These are phyloP conservation scores for Aspergillus sclerotiicarbonarius DNA, from an alignment of 495 filamentous ascomycete species.

Conservation along the genomic window DNA sequence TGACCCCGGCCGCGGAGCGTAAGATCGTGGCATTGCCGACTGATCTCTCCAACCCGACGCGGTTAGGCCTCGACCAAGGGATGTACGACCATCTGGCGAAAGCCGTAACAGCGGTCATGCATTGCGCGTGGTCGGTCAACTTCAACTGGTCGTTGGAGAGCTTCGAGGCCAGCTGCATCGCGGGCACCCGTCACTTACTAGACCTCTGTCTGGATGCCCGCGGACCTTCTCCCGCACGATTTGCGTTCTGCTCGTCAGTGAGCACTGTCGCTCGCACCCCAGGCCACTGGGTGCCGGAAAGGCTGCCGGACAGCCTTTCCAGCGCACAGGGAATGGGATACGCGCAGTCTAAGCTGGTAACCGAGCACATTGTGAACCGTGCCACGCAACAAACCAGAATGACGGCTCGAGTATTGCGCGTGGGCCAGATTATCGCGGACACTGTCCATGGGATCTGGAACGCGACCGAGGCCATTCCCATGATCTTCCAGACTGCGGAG, in stretches of 20 bases:
- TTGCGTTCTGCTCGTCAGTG: slow-evolving; percentile 61
- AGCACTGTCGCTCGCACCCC: slow-evolving; percentile 42
- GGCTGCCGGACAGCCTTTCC: slow-evolving; percentile 45
- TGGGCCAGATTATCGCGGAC: slow-evolving; percentile 60
- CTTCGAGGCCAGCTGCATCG: slow-evolving; percentile 56
- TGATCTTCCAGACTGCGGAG: slow-evolving; percentile 50
- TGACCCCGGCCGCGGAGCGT: slow-evolving; percentile 15
- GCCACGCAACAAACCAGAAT: slow-evolving; percentile 32
- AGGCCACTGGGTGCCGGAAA: slow-evolving; percentile 43
- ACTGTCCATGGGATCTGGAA: slow-evolving; percentile 58
- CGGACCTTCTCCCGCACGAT: slow-evolving; percentile 27
- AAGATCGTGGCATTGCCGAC: slow-evolving; percentile 42
- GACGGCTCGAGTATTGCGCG: slow-evolving; percentile 41
- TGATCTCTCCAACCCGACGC: slow-evolving; percentile 28
- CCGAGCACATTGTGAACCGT: slow-evolving; percentile 48
- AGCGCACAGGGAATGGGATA: slow-evolving; percentile 57
- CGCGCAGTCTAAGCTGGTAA: slow-evolving; percentile 59
- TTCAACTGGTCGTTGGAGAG: slow-evolving; percentile 59
- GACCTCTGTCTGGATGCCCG: slow-evolving; percentile 43
- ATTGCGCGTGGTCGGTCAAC: slow-evolving; percentile 69
- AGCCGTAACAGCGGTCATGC: slow-evolving; percentile 50
- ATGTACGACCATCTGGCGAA: slow-evolving; percentile 35
- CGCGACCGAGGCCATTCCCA: slow-evolving; percentile 57
- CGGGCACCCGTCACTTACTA: slow-evolving; percentile 53
- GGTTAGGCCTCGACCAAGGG: slow-evolving; percentile 43